Evolutionary conservation across 2,329 filamentous ascomycete species (phyloP).

Genomic region (Cladosporium sphaerospermum): DNA sequence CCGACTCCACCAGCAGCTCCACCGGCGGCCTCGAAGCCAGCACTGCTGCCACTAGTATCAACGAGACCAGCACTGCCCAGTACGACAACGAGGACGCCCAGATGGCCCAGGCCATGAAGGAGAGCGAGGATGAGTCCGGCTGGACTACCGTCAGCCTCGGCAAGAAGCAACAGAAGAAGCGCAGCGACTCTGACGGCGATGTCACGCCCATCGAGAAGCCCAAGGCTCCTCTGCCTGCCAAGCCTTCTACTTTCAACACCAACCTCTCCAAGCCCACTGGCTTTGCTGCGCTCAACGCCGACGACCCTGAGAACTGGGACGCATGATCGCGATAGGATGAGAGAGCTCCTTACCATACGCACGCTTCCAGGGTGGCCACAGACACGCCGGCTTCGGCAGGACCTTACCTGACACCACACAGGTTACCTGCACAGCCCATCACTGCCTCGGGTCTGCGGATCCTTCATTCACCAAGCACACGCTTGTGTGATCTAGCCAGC

Average conservation of each 20-base stretch:
- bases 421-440: too few relatives aligned
- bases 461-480: too few relatives aligned
- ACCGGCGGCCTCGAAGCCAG: constrained; percentile 32
- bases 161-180: constrained; percentile 51
- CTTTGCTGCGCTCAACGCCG: constrained; percentile 21
- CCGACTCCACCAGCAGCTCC: constrained; percentile 35
- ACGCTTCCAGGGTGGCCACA: too few relatives aligned
- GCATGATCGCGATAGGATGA: constrained; percentile 12
- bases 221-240: constrained; percentile 12
- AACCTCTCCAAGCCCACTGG: constrained; percentile 17
- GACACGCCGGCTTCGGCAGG: too few relatives aligned
- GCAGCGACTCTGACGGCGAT: constrained; percentile 21
- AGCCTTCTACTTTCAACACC: constrained; percentile 14
- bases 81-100: constrained; percentile 53
- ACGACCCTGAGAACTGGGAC: constrained; percentile 23
- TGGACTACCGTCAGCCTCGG: constrained; percentile 56
- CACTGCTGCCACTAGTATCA: constrained; percentile 33
- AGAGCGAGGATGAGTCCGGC: constrained; percentile 46
- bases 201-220: constrained; percentile 10
- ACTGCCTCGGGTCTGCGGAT: too few relatives aligned
- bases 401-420: too few relatives aligned
- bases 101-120: constrained; percentile 44
- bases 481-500: too few relatives aligned
- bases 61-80: constrained; percentile 34
- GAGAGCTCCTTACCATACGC: not conserved